phyloP scores from a whole-genome alignment of 352 stramenopile genomes.

The Phytophthora pseudosyringae region DNA sequence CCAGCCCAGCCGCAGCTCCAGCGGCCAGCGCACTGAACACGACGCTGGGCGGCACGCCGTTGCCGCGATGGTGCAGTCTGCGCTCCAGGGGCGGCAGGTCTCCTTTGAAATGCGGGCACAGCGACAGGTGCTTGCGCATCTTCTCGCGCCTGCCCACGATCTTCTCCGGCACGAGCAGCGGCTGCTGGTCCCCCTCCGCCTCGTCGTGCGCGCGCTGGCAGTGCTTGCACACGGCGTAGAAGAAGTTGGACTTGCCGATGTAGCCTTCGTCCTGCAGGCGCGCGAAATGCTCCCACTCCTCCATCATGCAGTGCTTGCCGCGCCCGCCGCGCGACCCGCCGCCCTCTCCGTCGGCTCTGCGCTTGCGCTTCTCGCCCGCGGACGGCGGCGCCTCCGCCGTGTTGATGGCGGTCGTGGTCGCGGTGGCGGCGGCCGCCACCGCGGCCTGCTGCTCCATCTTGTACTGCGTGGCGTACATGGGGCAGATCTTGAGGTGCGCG shows the following conservation, averaged over 20 bases:
- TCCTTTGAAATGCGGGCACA: constrained; percentile 72
- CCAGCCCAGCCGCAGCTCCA: not conserved
- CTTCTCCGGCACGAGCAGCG: constrained; percentile 60
- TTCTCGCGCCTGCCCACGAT: constrained; percentile 80
- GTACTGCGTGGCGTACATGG: constrained; percentile 73
- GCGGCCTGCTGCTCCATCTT: constrained; percentile 52
- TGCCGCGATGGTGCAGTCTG: constrained; percentile 28
- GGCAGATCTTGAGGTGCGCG: constrained; percentile 76
- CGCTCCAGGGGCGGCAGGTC: constrained; percentile 63
- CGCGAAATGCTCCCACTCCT: constrained; percentile 83
- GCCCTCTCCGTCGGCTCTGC: constrained; percentile 40
- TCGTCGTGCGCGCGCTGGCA: constrained; percentile 71
- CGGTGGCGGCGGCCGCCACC: constrained; percentile 6
- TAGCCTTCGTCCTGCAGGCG: constrained; percentile 79
- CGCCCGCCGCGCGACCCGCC: constrained; percentile 51
- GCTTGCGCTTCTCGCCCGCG: constrained; percentile 62
- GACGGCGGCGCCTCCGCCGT: constrained; percentile 11
- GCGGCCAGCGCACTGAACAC: constrained; percentile 25
- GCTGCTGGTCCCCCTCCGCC: constrained; percentile 59
- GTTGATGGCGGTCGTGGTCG: not conserved
- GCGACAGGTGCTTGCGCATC: constrained; percentile 73
- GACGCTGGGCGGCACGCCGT: constrained; percentile 26
- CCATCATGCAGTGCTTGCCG: constrained; percentile 85
- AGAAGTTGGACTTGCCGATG: constrained; percentile 88
- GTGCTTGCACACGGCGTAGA: constrained; percentile 73